Base-by-base conservation (phyloP, 2,329 filamentous ascomycete genomes). In the Cyphellophora europaea region DNA sequence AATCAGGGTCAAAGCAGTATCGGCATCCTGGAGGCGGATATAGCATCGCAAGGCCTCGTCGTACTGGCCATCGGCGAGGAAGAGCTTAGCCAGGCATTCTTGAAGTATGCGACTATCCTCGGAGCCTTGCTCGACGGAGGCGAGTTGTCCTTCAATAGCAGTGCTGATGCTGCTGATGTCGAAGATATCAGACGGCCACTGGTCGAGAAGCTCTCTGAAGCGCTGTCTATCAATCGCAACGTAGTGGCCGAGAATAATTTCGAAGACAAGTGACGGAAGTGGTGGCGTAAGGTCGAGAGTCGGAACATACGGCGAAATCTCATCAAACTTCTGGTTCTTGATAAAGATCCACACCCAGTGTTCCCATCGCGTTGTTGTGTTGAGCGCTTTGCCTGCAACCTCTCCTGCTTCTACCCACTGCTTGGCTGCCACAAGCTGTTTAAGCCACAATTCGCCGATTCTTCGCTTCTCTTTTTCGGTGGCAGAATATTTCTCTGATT, bases 301-400 rank as follows among this genome's bases (percentile, higher is more conserved):
- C 0, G 91, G 91, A 18, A 98, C 83, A 50, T 82, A 79, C 21
- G 82, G 72, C 4, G 83, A 82, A 41, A 98, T 94, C 49, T 94
- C 88, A 54, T 95, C 85, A 49, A 93, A 86, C 52, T 79, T 86
- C 44, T 84, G 74, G 2, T 83, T 82, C 27, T 86, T 81, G 5
- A 87, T 85, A 60, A 98, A 98, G 0, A 76, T 80, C 76, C 83
- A 93, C 4, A 93, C 82, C 87, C 89, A 96, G 50, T 93, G 85
- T 61, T 96, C 88, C 91, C 91, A 98, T 48, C 81, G 69, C 31
- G 81, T 70, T 1, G 86, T 77, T 1, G 80, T 85, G 28, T 77
- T 77, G 1, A 98, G 67, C 1, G 95, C 88, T 51, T 80, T 86
- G 11, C 81, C 83, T 39, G 87, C 89, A 3, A 93, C 69, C 50